Percentiles rank a stretch among this genome's conserved stretches.
Evolutionary conservation across 768 basidiomycete genomes (phyloP).

Genomic region (Pleurotus tuber-regium): DNA sequence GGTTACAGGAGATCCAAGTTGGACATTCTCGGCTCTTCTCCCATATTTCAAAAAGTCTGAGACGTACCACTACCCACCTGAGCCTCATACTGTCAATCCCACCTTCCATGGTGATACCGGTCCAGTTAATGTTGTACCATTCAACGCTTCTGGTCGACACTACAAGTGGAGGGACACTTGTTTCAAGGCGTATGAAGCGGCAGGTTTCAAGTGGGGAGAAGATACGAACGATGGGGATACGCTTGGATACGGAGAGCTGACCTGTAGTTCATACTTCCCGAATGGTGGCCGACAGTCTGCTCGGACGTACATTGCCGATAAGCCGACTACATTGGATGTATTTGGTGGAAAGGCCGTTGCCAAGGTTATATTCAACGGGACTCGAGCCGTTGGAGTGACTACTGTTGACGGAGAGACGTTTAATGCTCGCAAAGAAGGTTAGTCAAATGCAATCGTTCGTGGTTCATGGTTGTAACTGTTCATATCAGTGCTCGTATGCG

Average conservation of each 20-base stretch:
- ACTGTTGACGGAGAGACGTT: background rate
- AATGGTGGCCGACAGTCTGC: background rate
- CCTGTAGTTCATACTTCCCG: background rate
- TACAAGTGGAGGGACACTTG: background rate
- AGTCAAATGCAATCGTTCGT: background rate
- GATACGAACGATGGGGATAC: background rate
- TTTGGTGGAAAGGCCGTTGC: background rate
- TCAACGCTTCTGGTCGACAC: background rate
- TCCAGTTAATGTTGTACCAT: conserved; percentile 2
- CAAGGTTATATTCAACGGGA: background rate
- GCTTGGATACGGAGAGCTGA: background rate
- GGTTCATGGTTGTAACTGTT: background rate
- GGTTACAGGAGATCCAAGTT: background rate
- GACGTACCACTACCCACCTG: background rate
- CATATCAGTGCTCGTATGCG: conserved; percentile 1
- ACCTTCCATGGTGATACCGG: background rate
- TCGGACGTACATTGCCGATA: background rate
- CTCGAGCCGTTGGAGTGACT: background rate
- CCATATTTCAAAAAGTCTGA: conserved; percentile 2
- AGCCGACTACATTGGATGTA: background rate
- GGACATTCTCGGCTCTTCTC: background rate
- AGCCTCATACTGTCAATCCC: background rate
- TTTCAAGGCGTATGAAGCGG: background rate
- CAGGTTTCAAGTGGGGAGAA: background rate
- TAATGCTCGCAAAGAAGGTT: conserved; percentile 3